Evolutionary conservation across 148 eudicot genomes (phyloP).

Genomic region (Drosera capensis): DNA sequence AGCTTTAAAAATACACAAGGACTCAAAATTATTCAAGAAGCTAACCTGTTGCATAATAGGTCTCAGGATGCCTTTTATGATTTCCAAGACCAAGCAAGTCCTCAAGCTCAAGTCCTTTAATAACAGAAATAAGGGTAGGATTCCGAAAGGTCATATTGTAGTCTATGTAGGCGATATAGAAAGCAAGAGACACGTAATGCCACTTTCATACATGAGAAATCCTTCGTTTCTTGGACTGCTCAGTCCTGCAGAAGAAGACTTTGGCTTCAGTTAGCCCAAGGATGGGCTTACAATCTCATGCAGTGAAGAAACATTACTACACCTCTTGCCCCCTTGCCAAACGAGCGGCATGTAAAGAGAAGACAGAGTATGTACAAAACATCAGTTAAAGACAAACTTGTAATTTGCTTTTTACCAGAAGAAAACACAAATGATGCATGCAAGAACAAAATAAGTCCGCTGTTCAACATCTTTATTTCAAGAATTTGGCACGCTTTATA

Average conservation of each 20-base stretch:
- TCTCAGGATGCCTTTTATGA: slow-evolving; percentile 15
- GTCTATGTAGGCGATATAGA: slow-evolving; percentile 33
- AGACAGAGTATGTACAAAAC: not conserved
- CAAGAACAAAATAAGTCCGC: too few species aligned
- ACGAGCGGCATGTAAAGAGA: not conserved
- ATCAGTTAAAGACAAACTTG: too few species aligned
- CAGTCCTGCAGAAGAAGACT: slow-evolving; percentile 19
- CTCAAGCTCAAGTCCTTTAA: slow-evolving; percentile 9
- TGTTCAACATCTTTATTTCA: too few species aligned
- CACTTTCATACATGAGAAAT: slow-evolving; percentile 28
- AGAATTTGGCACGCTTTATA: too few species aligned
- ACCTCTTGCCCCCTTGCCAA: slow-evolving; percentile 4
- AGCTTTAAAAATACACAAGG: too few species aligned
- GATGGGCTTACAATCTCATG: slow-evolving; percentile 27
- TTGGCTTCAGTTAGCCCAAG: too few species aligned
- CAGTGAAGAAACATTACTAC: slow-evolving; percentile 15
- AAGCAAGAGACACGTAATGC: slow-evolving; percentile 25
- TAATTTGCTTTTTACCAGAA: too few species aligned
- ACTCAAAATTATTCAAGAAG: too few species aligned
- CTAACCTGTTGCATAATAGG: slow-evolving; percentile 8
- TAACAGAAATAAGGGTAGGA: slow-evolving; percentile 10
- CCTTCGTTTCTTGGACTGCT: slow-evolving; percentile 25
- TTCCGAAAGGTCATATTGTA: slow-evolving; percentile 29
- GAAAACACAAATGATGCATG: too few species aligned
- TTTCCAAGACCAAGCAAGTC: slow-evolving; percentile 13